Base-by-base conservation (phyloP, 441 rosid species). In the Dalechampia spathulata region DNA sequence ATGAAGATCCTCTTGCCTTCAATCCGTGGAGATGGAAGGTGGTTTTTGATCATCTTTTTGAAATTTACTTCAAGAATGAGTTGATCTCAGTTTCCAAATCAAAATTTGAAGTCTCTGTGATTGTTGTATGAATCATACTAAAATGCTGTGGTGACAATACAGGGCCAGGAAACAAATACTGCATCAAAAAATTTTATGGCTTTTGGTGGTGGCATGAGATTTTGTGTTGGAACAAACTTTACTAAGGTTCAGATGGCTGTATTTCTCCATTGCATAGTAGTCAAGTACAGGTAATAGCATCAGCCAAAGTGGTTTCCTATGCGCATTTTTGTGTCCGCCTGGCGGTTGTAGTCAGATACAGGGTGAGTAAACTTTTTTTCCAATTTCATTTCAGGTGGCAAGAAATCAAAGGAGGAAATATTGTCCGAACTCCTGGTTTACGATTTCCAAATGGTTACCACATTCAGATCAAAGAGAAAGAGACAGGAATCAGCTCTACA, bases 201-300 rank as follows among this genome's bases (percentile, higher is more conserved):
- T 36, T 93, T 93, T 64, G 99, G 99, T 36, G 99, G 97, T 7
- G 99, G 99, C 56, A 78, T 87, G 96, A 83, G 97, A 71, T 85
- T 93, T 63, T 93, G 99, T 57, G 95, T 93, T 5, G 99, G 99
- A 66, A 78, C 99, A 13, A 96, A 90, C 57, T 93, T 93, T 70
- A 79, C 99, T 11, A 93, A 83, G 69, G 74, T 83, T 71, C 96
- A 93, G 73, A 87, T 90, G 96, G 99, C 97, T 14, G 85, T 81
- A 46, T 90, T 87, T 72, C 80, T 93, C 49, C 99, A 93, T 59
- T 71, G 86, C 80, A 61, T 90, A 40, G 91, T 90, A 40, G 85
- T 93, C 45, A 85, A 82, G 69, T 90, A 79, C 89, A 85, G 96
- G 96, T 88, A 76, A 57, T 58, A 53, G 17, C n/a, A 40, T 8